Conservation (phyloP, 495 filamentous ascomycete genomes). For the Penicillium daleae region DNA sequence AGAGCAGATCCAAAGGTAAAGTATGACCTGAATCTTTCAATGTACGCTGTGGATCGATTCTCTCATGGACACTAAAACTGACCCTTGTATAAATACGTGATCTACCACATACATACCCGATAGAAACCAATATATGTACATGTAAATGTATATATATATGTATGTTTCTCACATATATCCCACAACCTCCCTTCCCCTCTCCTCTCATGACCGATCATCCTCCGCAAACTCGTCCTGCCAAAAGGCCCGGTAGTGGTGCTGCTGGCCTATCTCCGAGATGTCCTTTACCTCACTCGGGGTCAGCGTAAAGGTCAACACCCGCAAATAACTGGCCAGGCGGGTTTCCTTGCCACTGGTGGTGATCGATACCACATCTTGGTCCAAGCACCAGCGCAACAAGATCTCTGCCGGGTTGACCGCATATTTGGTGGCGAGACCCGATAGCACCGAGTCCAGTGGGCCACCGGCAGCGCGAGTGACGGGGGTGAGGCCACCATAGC, state of each 20-base stretch:
- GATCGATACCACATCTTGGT: conserved; percentile 75
- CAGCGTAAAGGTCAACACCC: conserved; percentile 67
- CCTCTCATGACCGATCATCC: conserved; percentile 61
- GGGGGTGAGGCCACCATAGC: conserved; percentile 71
- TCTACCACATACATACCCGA: neutral
- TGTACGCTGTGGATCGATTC: neutral
- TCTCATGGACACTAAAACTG: neutral
- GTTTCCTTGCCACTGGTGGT: conserved; percentile 79
- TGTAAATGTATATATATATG: too few relatives aligned
- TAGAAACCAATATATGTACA: too few relatives aligned
- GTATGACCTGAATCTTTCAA: too few relatives aligned
- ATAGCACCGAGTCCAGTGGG: conserved; percentile 66
- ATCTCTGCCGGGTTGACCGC: conserved; percentile 72
- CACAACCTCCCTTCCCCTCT: neutral
- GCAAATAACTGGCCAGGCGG: conserved; percentile 67
- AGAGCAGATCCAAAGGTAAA: too few relatives aligned
- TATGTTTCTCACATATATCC: neutral
- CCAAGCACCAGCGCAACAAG: conserved; percentile 74
- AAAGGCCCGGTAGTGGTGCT: conserved; percentile 72
- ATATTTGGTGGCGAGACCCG: conserved; percentile 72
- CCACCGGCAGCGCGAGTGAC: conserved; percentile 67
- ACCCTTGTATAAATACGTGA: neutral
- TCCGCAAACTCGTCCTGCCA: conserved; percentile 63
- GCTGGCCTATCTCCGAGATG: conserved; percentile 60
- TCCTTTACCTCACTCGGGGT: conserved; percentile 71